A percentile compares a stretch with the other conserved stretches of the same genome.
Evolutionary conservation across 441 rosid species (phyloP).

Genomic region (Adansonia grandidieri): DNA sequence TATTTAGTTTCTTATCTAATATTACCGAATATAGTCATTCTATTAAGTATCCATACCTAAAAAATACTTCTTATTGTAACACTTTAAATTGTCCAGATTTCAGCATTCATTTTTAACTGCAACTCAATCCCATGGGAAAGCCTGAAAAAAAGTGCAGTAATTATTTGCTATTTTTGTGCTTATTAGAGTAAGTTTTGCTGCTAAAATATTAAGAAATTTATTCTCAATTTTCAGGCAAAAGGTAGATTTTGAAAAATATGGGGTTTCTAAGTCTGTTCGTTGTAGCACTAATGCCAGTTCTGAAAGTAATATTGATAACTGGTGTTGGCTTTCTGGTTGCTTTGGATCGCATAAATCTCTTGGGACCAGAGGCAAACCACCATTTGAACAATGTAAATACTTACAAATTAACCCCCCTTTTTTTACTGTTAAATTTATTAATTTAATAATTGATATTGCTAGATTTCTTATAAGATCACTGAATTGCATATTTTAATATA

Average conservation of each 20-base stretch:
- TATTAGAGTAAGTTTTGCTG: background rate
- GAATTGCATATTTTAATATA: background rate
- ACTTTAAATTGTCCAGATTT: background rate
- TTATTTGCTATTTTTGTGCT: background rate
- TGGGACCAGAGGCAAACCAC: constrained; percentile 34
- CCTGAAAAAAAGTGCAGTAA: background rate
- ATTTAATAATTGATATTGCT: background rate
- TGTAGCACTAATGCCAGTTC: constrained; percentile 46
- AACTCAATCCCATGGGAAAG: background rate
- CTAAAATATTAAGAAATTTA: background rate
- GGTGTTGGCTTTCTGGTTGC: constrained; percentile 43
- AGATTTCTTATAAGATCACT: background rate
- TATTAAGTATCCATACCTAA: too few species aligned
- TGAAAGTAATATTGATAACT: constrained; percentile 45
- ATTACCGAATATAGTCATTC: too few species aligned
- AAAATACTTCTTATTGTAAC: background rate
- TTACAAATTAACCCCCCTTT: background rate
- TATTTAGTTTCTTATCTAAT: too few species aligned
- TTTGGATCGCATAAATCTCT: constrained; percentile 35
- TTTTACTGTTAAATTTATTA: background rate
- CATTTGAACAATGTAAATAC: constrained; percentile 23
- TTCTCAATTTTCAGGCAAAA: constrained; percentile 4
- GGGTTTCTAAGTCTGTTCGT: constrained; percentile 37
- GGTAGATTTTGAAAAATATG: constrained; percentile 24
- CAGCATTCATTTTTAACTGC: background rate